Base-by-base conservation (phyloP, 1,284 basidiomycete genomes). In the Tylopilus orsonianus region DNA sequence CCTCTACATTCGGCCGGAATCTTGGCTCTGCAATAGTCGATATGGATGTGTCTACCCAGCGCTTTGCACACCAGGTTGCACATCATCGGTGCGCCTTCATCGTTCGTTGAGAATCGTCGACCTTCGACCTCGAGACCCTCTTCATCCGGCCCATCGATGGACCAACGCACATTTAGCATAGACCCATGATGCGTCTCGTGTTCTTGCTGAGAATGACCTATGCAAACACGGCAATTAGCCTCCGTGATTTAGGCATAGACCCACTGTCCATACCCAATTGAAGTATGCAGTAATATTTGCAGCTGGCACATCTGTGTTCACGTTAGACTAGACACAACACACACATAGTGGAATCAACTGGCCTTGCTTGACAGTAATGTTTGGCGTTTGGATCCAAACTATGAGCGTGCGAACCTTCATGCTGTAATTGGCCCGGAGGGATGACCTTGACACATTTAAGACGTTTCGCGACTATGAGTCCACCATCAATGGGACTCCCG, bases 81-180 rank as follows among this genome's bases (percentile, higher is more conserved):
- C 64, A 84, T 70, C 76, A 83, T 81, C 0, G 83, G 82, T 1
- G 79, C 79, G 14, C 82, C 81, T 30, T 78, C 75, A 41, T 83
- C 79, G 22, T 72, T 73, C 0, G 76, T 58, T 0, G 71, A 77
- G 56, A 78, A 85, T 40, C 72, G 75, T 37, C 73, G 71, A 2
- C 81, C 80, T 41, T 73, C 70, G 3, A 83, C 61, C 50, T 83
- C 81, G 2, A 82, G 50, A 14, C 66, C 61, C 23, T 50, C 56
- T 23, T 71, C 59, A 16, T 80, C 75, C 2, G 70, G 67, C 0
- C 73, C 75, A 38, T 81, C 77, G 5, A 84, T 56, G 1, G 75
- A 64, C 81, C 81, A 85, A 20, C 68, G 66, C 0, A 75, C 77
- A 33, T 65, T 69, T 0, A 78, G 75, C 82, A 83, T 83, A 2